Evolutionary conservation across 768 basidiomycete species (phyloP), one percentile per base, ranked within the genome.

Genomic region (Agrocybe praecox): DNA sequence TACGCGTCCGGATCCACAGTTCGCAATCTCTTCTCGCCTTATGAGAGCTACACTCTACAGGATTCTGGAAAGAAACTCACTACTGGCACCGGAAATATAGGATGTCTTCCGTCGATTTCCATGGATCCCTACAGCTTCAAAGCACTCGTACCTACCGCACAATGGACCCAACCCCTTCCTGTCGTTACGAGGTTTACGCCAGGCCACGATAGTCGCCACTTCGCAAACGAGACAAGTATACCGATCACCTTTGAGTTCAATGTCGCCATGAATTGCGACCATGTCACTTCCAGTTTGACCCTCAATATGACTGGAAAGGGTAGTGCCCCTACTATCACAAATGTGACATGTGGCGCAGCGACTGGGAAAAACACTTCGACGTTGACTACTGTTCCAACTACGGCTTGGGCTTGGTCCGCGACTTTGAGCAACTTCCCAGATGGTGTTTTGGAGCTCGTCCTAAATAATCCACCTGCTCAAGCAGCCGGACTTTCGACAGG

Each of bases 41-140:
- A 87, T 70, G 95, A 97, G 65, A 78, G 67, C n/a, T 87, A 92
- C 67, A 80, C 76, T 0, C 84, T 96, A 36, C 65, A 80, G 50
- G 79, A 86, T 47, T 95, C 94, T 1, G 71, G 76, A 6, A 80
- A 82, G 14, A 80, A 89, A 1, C 92, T 82, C 72, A 77, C 78
- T 54, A 77, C 91, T 63, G 73, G 77, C 22, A 66, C 67, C 12
- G 78, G 86, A 0, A 90, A 90, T 3, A 82, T 81, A 54, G 95
- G 95, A 2, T 96, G 95, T 78, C 69, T 96, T 43, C 72, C 73
- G 1, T 71, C 64, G 15, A 60, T 96, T 66, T 83, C 82, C 2
- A 78, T 96, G 74, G 82, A 86, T 29, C 81, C 87, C 0, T 94
- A 83, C 65, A 84, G 89, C 29, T 94, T 89, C 81, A 94, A 95